Evolutionary conservation across 805 yeast species (phyloP), one percentile per base, ranked within the genome.

Genomic region (Barnettozyma pratensis): DNA sequence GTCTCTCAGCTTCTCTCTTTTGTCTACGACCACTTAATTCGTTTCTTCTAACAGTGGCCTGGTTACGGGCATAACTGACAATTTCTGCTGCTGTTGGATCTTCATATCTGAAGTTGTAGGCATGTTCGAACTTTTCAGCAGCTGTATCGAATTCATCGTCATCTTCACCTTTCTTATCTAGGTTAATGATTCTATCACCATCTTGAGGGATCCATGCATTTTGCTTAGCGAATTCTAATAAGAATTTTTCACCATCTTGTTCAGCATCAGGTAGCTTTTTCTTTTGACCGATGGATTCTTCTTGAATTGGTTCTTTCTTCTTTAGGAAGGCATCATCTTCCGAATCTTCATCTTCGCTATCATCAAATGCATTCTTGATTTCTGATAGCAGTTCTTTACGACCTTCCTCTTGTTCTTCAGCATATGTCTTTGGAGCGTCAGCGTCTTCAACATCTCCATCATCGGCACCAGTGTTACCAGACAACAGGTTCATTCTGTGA

Each of bases 21-120:
- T 83, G 81, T 72, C 89, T 89, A 58, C 99, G 80, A 10, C 85
- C 66, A 56, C 83, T 80, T 51, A 82, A 75, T 45, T 81, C 82
- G 25, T 85, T 81, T 63, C 99, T 77, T 70, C 99, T 83, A 62
- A 90, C 75, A 0, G 98, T 89, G 27, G 94, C 96, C 67, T 90
- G 97, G 39, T 74, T 84, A 77, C 99, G 89, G 3, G 98, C 97
- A 71, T 92, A 94, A 14, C 96, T 85, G 19, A 91, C 85, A 65
- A 94, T 87, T 60, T 92, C 97, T 0, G 92, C 88, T 6, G 96
- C 78, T 55, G 82, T 80, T 12, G 96, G 90, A 60, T 91, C 97
- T 68, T 94, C 99, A 64, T 79, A 94, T 64, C 99, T 79, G 75
- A 92, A 92, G 62, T 94, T 94, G 69, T 91, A 92, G 0, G 96